Conservation (phyloP, 1,284 basidiomycete genomes). For the Mycosarcoma mackinlayi region DNA sequence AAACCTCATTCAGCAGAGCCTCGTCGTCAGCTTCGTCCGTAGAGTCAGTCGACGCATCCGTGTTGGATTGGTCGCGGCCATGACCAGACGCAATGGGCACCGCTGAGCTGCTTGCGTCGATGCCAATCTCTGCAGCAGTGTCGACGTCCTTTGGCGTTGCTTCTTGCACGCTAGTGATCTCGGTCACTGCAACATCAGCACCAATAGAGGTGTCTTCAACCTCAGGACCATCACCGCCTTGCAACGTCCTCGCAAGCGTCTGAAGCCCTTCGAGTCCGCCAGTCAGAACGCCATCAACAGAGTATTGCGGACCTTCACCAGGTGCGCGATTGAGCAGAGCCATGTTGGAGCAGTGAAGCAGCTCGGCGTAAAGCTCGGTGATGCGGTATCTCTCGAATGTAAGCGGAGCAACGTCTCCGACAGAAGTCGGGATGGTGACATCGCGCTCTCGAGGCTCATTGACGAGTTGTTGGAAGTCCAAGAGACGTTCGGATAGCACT, state of each 20-base stretch:
- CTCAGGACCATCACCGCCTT: constrained; percentile 55
- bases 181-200: constrained; percentile 6
- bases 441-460: constrained; percentile 80
- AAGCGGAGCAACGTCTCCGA: constrained; percentile 76
- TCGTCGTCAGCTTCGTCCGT: constrained; percentile 62
- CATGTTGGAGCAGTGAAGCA: constrained; percentile 99
- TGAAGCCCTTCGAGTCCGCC: constrained; percentile 68
- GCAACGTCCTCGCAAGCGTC: constrained; percentile 59
- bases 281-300: constrained; percentile 56
- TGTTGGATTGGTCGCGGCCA: constrained; percentile 44
- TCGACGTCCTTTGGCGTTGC: not conserved
- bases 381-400: constrained; percentile 97
- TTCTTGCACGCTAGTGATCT: constrained; percentile 1
- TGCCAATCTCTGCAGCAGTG: not conserved
- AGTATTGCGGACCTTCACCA: constrained; percentile 65
- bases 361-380: constrained; percentile 95
- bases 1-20: constrained; percentile 59
- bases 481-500: constrained; percentile 79
- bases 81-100: constrained; percentile 14
- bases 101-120: not conserved
- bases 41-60: constrained; percentile 43
- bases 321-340: constrained; percentile 82
- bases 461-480: constrained; percentile 79
- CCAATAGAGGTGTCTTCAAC: constrained; percentile 29
- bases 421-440: constrained; percentile 65